These are phyloP conservation scores for Colletotrichum liriopes DNA, from an alignment of 2,329 filamentous ascomycete genomes.

Conservation along the genomic window DNA sequence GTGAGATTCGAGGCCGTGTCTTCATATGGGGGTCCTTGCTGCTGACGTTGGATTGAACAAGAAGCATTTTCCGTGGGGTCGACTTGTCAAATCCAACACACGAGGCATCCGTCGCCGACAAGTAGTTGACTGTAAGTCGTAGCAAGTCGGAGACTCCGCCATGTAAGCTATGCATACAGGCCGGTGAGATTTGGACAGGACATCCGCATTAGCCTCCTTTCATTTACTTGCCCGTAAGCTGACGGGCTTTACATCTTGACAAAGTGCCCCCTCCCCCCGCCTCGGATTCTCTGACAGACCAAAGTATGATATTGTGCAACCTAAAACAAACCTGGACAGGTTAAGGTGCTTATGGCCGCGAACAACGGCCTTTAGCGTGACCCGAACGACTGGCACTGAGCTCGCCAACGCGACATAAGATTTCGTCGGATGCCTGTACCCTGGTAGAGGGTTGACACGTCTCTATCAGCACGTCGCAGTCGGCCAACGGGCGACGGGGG, in stretches of 20 bases:
- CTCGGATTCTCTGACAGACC: conserved; percentile 2
- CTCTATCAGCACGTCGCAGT: not conserved
- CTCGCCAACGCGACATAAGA: conserved; percentile 23
- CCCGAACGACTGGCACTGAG: conserved; percentile 35
- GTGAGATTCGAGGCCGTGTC: not conserved
- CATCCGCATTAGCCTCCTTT: conserved; percentile 18
- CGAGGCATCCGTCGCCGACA: not conserved
- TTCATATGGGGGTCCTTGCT: not conserved
- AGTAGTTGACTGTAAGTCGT: not conserved
- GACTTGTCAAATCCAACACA: not conserved
- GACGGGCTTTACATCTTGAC: conserved; percentile 18
- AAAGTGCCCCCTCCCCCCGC: not conserved
- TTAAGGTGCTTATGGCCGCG: conserved; percentile 4
- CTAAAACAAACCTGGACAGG: not conserved
- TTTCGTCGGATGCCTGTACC: not conserved
- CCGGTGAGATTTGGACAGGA: not conserved
- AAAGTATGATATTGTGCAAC: not conserved
- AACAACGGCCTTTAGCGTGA: conserved; percentile 12
- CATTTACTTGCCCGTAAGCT: conserved; percentile 17
- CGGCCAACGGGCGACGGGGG: not conserved
- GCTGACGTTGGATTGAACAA: conserved; percentile 31
- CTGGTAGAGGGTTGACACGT: not conserved
- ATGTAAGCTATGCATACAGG: conserved; percentile 2
- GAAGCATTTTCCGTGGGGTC: not conserved
- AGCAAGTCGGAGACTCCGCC: conserved; percentile 3